Base-by-base conservation (phyloP, 352 stramenopile genomes). In the Phytophthora sp. region DNA sequence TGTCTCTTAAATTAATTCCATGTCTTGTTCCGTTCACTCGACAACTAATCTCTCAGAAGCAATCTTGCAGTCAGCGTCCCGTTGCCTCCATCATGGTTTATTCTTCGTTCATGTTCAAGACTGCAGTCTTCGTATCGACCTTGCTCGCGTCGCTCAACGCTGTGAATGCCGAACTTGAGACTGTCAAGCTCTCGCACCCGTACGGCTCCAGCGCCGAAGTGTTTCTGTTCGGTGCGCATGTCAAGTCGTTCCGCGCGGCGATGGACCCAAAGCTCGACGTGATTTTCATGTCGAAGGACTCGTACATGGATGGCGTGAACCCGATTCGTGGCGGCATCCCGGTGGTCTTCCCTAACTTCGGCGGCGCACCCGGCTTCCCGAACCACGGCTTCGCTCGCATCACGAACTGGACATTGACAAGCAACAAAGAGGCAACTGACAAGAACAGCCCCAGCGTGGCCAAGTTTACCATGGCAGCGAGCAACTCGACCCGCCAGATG, bases 341-440 rank as follows among this genome's bases (percentile, higher is more conserved):
- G 1, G 51, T 98, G 2, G 88, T 97, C 13, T 98, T 98, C 71
- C 93, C 93, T 21, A 85, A 97, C 64, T 98, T 98, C 73, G 90
- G 88, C 27, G 58, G 42, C 16, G 67, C 70, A 0, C 39, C 53
- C 2, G 71, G 59, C 42, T 86, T 92, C 51, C 83, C 85, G 1
- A 84, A 89, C 47, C 91, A 98, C 73, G 93, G 91, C 18, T 97
- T 97, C 73, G 80, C 91, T 21, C 81, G 92, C 26, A 84, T 71
- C 35, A 77, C 51, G 30, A 72, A 74, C n/a, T 83, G 75, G 75
- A 66, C 66, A 2, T 23, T 80, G 18, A 55, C 60, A 0, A 44
- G 62, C 6, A 30, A 54, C 21, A 49, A 62, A 16, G 35, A 67
- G 8, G 31, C 62, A 15, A 51, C 42, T 3, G 51, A 71, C 23